Evolutionary conservation across 805 yeast genomes (phyloP), one percentile per base, ranked within the genome.

Genomic region (Cyberlindnera suaveolens): DNA sequence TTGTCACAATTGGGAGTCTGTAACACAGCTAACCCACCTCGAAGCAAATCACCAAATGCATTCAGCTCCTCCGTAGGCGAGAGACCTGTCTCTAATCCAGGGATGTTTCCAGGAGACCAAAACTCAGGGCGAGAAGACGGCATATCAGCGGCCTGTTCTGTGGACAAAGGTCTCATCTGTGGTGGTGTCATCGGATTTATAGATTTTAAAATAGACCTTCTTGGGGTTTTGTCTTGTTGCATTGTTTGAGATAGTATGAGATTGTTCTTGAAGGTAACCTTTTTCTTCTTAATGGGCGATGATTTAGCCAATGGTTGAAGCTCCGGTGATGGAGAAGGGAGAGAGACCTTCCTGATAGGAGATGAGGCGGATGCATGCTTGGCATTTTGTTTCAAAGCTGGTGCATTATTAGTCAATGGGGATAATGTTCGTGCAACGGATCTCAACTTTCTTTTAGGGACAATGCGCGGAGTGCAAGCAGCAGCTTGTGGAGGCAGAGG

Each of bases 61-160:
- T 27, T 18, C 8, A 51, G n/a, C 16, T 52, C 54, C 18, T 44
- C 47, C 2, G 41, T 41, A 1, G 23, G 7, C 4, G 40, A 23
- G 4, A 20, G 30, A n/a, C 14, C 34, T 6, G 40, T 41, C 13
- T 23, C 31, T 23, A 50, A 15, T n/a, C 44, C 39, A 5, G 55
- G 56, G 19, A 58, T 57, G 19, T 52, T 50, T 9, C 62, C 62
- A 3, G 53, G 52, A 11, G 51, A 31, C 62, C 62, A 58, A 34
- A 50, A 58, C 6, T 52, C 56, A 4, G 31, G 16, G 8, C 30
- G 38, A 4, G 42, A 18, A 9, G 48, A 44, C 20, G 15, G 39
- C 18, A 33, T 23, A 23, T 23, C 11, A 33, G 30, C 23, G 10
- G 17, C 4, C 17, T n/a, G 11, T 16, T 27, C 16, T 23, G 36